phyloP scores from a whole-genome alignment of 2,329 filamentous ascomycete genomes.

The Metarhizium rileyi region DNA sequence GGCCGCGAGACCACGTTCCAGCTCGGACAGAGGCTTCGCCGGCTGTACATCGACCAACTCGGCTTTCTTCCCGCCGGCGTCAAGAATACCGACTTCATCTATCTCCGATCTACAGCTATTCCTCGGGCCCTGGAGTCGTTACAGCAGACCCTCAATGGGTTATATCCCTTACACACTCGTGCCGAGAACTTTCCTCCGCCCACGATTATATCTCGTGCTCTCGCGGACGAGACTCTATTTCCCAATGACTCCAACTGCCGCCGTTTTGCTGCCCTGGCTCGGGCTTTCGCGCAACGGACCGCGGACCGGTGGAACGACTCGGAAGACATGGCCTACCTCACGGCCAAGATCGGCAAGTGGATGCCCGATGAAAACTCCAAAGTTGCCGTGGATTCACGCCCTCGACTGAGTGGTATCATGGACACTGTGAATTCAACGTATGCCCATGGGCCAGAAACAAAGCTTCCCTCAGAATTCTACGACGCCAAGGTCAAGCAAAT shows the following conservation, averaged over 20 bases:
- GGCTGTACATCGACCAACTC: constrained; percentile 66
- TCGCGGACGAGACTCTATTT: constrained; percentile 66
- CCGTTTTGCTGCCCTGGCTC: constrained; percentile 58
- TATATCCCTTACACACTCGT: constrained; percentile 53
- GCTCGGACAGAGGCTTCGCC: constrained; percentile 57
- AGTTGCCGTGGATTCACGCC: constrained; percentile 75
- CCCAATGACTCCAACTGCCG: constrained; percentile 69
- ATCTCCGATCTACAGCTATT: constrained; percentile 65
- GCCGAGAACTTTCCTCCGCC: constrained; percentile 43
- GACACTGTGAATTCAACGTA: constrained; percentile 85
- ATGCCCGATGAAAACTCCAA: constrained; percentile 63
- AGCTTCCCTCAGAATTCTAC: constrained; percentile 79
- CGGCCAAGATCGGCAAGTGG: constrained; percentile 68
- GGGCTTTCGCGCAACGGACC: constrained; percentile 62
- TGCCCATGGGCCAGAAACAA: constrained; percentile 66
- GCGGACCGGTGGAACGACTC: constrained; percentile 66
- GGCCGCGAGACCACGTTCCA: constrained; percentile 63
- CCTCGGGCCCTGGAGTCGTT: constrained; percentile 69
- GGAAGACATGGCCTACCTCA: constrained; percentile 76
- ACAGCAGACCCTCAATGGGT: constrained; percentile 63
- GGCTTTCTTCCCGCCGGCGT: constrained; percentile 57
- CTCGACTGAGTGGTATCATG: constrained; percentile 81
- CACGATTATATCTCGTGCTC: constrained; percentile 54
- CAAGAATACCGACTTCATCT: constrained; percentile 50
- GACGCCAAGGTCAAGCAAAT: constrained; percentile 60